Evolutionary conservation across 2,329 filamentous ascomycete genomes (phyloP).

Genomic region (Penicillium concentricum): DNA sequence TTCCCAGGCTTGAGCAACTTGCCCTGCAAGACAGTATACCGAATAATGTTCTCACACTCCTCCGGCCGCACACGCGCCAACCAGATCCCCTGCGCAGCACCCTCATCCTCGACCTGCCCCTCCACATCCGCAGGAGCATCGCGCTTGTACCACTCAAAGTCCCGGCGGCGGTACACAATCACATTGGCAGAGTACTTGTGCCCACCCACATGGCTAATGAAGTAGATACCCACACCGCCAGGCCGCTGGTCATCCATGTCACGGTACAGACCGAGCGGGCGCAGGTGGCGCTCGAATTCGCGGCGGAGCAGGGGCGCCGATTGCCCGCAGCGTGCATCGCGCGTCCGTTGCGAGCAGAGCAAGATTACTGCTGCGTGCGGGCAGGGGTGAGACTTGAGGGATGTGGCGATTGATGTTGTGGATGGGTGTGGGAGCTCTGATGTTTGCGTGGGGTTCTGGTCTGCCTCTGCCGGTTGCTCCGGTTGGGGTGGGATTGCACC

Average conservation of each 20-base stretch:
- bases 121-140: constrained; percentile 15
- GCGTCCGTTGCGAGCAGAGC: constrained; percentile 90
- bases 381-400: constrained; percentile 62
- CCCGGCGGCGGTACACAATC: constrained; percentile 75
- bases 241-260: constrained; percentile 86
- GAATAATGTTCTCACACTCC: constrained; percentile 89
- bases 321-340: constrained; percentile 91
- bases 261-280: constrained; percentile 78
- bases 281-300: constrained; percentile 86
- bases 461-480: constrained; percentile 14
- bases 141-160: constrained; percentile 38
- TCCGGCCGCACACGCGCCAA: constrained; percentile 79
- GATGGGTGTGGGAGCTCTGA: constrained; percentile 17
- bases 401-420: constrained; percentile 30
- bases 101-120: constrained; percentile 46
- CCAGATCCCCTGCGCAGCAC: constrained; percentile 89
- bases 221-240: constrained; percentile 92
- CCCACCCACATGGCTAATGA: constrained; percentile 92
- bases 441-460: constrained; percentile 15
- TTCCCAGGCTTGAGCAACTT: constrained; percentile 88
- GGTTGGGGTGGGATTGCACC: constrained; percentile 35
- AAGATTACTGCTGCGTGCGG: constrained; percentile 86
- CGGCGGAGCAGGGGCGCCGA: constrained; percentile 83
- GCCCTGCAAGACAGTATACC: constrained; percentile 85
- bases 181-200: constrained; percentile 97